These are phyloP conservation scores for Eucalyptus dawsonii DNA, from an alignment of 345 rosid species.

Conservation along the genomic window DNA sequence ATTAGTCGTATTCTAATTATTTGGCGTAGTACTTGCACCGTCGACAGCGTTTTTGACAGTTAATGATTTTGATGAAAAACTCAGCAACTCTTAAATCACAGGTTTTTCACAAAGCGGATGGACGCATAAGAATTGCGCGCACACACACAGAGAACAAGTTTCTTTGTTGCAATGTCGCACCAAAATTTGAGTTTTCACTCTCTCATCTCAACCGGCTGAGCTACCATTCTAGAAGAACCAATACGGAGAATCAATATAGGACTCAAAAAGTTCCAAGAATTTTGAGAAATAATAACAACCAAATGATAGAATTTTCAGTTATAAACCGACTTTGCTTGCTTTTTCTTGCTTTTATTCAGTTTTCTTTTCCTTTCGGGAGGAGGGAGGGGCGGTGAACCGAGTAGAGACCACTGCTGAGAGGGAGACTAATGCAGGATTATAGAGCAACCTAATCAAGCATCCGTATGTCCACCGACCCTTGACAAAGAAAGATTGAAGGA, in stretches of 20 bases:
- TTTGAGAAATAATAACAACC: neutral
- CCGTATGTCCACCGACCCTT: neutral
- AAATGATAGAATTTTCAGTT: neutral
- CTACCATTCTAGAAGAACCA: neutral
- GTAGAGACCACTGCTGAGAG: neutral
- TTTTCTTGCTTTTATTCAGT: neutral
- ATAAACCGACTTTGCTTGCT: neutral
- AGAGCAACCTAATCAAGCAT: neutral
- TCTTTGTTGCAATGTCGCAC: neutral
- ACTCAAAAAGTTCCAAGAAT: neutral
- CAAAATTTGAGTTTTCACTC: neutral
- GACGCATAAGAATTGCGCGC: neutral
- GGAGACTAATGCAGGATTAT: neutral
- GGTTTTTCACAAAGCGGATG: neutral
- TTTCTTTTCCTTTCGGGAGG: neutral
- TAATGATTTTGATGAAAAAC: neutral
- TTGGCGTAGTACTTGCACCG: neutral
- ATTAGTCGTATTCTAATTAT: neutral
- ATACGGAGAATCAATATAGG: neutral
- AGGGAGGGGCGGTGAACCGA: neutral
- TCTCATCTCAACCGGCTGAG: neutral
- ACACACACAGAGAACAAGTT: neutral
- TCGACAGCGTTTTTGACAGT: neutral
- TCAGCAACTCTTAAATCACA: neutral
- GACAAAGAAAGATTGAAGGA: neutral